phyloP scores from a whole-genome alignment of 495 filamentous ascomycete genomes.

The Cercophora scortea region DNA sequence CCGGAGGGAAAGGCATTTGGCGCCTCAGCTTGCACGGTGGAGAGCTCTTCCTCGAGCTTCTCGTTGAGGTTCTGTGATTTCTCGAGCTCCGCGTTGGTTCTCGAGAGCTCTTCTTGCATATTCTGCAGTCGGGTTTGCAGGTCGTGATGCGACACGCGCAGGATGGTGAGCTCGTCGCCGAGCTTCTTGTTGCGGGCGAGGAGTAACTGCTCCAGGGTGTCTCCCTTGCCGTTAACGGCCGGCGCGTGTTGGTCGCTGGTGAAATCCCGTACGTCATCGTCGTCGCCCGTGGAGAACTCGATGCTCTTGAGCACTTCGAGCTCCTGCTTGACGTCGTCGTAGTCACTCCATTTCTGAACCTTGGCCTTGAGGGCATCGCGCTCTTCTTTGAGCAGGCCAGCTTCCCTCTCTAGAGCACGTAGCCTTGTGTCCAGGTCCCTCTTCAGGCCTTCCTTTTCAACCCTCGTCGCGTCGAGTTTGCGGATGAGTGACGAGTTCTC shows the following conservation, averaged over 20 bases:
- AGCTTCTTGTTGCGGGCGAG: constrained; percentile 94
- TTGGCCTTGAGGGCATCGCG: constrained; percentile 65
- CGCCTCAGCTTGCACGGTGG: constrained; percentile 76
- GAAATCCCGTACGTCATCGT: constrained; percentile 52
- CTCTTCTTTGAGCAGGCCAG: constrained; percentile 56
- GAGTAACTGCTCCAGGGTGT: constrained; percentile 83
- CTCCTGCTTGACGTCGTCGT: constrained; percentile 92
- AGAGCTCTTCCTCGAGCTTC: constrained; percentile 87
- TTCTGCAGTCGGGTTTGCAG: constrained; percentile 71
- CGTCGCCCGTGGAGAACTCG: constrained; percentile 86
- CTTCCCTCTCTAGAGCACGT: constrained; percentile 65
- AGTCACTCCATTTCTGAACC: constrained; percentile 85
- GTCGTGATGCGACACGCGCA: constrained; percentile 91
- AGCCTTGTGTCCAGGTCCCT: constrained; percentile 65
- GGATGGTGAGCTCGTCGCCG: constrained; percentile 81
- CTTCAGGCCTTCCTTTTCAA: constrained; percentile 74
- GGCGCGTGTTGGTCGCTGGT: constrained; percentile 40
- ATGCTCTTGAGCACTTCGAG: constrained; percentile 96
- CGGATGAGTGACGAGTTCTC: constrained; percentile 87
- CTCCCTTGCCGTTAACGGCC: constrained; percentile 54
- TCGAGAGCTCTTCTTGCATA: constrained; percentile 75
- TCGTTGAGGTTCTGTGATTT: constrained; percentile 75
- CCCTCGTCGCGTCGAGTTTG: constrained; percentile 72
- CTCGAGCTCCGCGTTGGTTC: constrained; percentile 78
- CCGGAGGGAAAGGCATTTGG: constrained; percentile 76